Evolutionary conservation across 345 rosid species (phyloP), one percentile per base, ranked within the genome.

Genomic region (Abelmoschus esculentus): DNA sequence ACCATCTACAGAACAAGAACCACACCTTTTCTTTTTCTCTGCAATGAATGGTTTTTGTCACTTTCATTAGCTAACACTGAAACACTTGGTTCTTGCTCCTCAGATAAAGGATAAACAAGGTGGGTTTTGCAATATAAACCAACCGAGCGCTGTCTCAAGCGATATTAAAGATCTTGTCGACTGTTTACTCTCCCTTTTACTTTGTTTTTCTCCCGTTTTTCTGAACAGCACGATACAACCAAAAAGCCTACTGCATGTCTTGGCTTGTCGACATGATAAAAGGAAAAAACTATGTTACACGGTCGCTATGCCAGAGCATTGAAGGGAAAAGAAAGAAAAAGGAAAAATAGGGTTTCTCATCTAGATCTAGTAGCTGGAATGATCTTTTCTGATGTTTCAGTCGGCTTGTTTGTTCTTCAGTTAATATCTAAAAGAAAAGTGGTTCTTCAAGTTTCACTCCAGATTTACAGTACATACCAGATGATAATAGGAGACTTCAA

Each of bases 381-480:
- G 46, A 15, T 52, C 56, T 34, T 52, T 52, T 52, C 61, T 34
- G 47, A 50, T 34, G 62, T 54, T 53, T 54, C 60, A 69, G 61
- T 54, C 11, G 52, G 62, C 49, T 38, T 69, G 26, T 55, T 69
- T 69, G 34, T 69, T 69, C 61, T 36, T 18, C 62, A 38, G 72
- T 69, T 17, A 53, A 69, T 69, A 32, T 53, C 29, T 22, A 32
- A 32, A 36, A 5, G 40, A 4, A 36, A 69, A 40, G 17, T 19
- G 72, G 72, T 69, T 69, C 31, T 38, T 38, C 42, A 6, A 38
- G 42, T 38, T 38, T 0, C 7, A 7, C 58, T 54, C 62, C 40
- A 50, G 44, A 34, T 32, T 34, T 54, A 9, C 61, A 44, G 6
- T 26, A 22, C 3, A 65, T 19, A 32, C 69, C 55, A 65, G 53